Evolutionary conservation across 495 filamentous ascomycete species (phyloP).

Genomic region (Hamigera avellanea): DNA sequence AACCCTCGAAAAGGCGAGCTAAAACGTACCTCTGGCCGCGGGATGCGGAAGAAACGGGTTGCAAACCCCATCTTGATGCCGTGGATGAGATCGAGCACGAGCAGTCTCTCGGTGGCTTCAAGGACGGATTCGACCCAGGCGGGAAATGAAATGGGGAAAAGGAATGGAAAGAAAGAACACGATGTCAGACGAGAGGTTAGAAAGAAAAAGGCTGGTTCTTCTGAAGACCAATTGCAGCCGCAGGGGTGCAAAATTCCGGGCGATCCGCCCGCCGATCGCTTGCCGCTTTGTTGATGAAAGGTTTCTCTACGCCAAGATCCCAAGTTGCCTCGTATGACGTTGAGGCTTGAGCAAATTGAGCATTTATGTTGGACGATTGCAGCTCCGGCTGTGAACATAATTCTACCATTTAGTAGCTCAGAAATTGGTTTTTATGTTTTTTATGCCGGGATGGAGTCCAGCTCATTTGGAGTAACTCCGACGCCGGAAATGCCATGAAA

Average conservation of each 20-base stretch:
- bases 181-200: not conserved
- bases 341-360: too few relatives aligned
- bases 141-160: not conserved
- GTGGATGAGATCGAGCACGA: conserved; percentile 6
- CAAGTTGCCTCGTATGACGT: too few relatives aligned
- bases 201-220: not conserved
- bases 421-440: too few relatives aligned
- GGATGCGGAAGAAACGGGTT: conserved; percentile 42
- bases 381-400: too few relatives aligned
- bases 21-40: conserved; percentile 43
- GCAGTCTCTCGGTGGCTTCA: not conserved
- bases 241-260: not conserved
- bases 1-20: not conserved
- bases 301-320: too few relatives aligned
- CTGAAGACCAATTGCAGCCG: not conserved
- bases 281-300: not conserved
- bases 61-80: conserved; percentile 33
- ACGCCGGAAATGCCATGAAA: too few relatives aligned
- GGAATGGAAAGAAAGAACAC: conserved; percentile 1
- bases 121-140: not conserved
- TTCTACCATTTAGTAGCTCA: too few relatives aligned
- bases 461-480: too few relatives aligned
- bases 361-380: too few relatives aligned
- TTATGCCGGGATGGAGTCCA: too few relatives aligned
- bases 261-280: not conserved